phyloP scores from a whole-genome alignment of 495 filamentous ascomycete genomes.

The Lasiosphaeria ovina region DNA sequence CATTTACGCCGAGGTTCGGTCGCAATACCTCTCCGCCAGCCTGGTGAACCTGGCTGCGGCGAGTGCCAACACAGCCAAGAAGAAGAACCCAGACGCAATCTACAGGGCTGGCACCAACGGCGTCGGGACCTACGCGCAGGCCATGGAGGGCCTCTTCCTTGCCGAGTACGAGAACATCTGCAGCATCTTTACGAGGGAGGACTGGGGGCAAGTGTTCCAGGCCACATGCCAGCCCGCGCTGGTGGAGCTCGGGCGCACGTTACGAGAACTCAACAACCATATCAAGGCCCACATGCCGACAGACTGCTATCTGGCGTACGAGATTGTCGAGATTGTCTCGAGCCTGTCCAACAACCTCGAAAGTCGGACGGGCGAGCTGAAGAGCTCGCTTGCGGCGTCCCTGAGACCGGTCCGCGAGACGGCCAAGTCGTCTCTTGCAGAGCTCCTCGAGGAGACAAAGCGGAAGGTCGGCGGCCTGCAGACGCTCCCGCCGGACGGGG shows the following conservation, averaged over 20 bases:
- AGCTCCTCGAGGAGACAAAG: slow-evolving; percentile 84
- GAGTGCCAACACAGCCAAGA: slow-evolving; percentile 82
- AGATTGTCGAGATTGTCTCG: slow-evolving; percentile 91
- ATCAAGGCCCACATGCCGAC: slow-evolving; percentile 83
- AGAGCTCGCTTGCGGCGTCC: slow-evolving; percentile 75
- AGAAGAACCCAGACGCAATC: slow-evolving; percentile 71
- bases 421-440: slow-evolving; percentile 77
- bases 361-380: slow-evolving; percentile 78
- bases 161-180: slow-evolving; percentile 88
- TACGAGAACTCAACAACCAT: slow-evolving; percentile 85
- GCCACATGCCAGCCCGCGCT: slow-evolving; percentile 74
- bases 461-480: slow-evolving; percentile 59
- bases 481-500: slow-evolving; percentile 75
- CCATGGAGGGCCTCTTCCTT: slow-evolving; percentile 79
- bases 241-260: slow-evolving; percentile 76
- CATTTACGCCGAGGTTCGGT: slow-evolving; percentile 82
- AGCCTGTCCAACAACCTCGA: slow-evolving; percentile 77
- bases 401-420: slow-evolving; percentile 89
- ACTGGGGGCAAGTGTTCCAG: slow-evolving; percentile 75
- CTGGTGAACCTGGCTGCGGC: slow-evolving; percentile 83
- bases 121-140: slow-evolving; percentile 84
- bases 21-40: slow-evolving; percentile 75
- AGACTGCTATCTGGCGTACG: slow-evolving; percentile 94
- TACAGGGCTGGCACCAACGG: slow-evolving; percentile 92
- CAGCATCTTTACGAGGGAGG: slow-evolving; percentile 76